Evolutionary conservation across 164 flowering plant species (phyloP).

Genomic region (Annona squamosa): DNA sequence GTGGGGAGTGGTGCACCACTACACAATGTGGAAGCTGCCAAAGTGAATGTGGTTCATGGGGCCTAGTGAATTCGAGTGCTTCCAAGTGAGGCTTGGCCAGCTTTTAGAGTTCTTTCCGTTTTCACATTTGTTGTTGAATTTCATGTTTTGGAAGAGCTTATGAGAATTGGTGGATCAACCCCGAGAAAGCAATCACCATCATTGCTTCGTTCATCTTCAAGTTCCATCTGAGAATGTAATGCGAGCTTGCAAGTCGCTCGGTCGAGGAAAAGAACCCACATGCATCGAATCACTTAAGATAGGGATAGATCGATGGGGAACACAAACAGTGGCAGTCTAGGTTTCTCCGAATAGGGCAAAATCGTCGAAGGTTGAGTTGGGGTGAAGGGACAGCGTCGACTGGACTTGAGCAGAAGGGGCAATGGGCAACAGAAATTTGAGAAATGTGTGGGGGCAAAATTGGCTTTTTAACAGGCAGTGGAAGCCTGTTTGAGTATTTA

Average conservation of each 20-base stretch:
- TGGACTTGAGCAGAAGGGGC: too few species aligned
- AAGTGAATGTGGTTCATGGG: slow-evolving; percentile 43
- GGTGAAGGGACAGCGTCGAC: too few species aligned
- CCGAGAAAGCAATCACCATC: slow-evolving; percentile 21
- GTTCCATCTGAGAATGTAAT: slow-evolving; percentile 33
- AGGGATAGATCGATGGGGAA: slow-evolving; percentile 42
- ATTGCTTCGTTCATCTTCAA: slow-evolving; percentile 22
- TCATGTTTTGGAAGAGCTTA: slow-evolving; percentile 30
- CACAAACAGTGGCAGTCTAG: slow-evolving; percentile 25
- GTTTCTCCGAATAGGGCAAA: slow-evolving; percentile 31
- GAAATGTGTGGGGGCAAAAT: too few species aligned
- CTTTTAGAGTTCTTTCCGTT: background rate
- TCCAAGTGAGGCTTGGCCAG: slow-evolving; percentile 40
- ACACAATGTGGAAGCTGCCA: slow-evolving; percentile 67
- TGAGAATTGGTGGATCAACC: slow-evolving; percentile 23
- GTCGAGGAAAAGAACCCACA: slow-evolving; percentile 79
- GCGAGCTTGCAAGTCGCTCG: slow-evolving; percentile 30
- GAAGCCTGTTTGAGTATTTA: too few species aligned
- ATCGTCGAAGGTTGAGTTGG: slow-evolving; percentile 11
- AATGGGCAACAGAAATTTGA: too few species aligned
- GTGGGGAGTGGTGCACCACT: slow-evolving; percentile 38
- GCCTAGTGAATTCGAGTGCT: slow-evolving; percentile 39
- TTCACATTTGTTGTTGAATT: slow-evolving; percentile 3
- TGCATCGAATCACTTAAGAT: slow-evolving; percentile 43
- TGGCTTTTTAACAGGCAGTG: too few species aligned